A percentile compares a stretch with the other conserved stretches of the same genome.
Evolutionary conservation across 179 eudicot species (phyloP).

Genomic region (Patellifolia procumbens): DNA sequence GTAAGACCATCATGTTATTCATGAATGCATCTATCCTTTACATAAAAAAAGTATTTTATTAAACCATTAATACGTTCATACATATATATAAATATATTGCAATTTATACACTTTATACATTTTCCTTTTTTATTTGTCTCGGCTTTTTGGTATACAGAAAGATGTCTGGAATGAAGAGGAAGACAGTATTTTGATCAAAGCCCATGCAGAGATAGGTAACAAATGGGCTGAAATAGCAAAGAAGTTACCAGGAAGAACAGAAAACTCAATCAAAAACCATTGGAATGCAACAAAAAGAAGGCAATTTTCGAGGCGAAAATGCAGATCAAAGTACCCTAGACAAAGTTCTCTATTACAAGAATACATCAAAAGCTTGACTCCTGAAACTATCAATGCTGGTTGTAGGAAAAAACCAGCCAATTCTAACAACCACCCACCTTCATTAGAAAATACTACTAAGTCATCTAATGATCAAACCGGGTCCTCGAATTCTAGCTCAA

Average conservation of each 20-base stretch:
- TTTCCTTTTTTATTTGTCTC: background rate
- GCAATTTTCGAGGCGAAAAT: constrained; percentile 67
- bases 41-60: background rate
- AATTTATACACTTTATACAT: no score
- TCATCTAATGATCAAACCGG: constrained; percentile 13
- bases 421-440: background rate
- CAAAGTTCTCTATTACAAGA: constrained; percentile 70
- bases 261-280: constrained; percentile 92
- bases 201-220: constrained; percentile 56
- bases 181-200: constrained; percentile 63
- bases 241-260: constrained; percentile 65
- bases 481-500: constrained; percentile 18
- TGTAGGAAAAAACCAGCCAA: constrained; percentile 31
- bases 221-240: constrained; percentile 57
- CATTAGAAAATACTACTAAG: background rate
- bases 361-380: constrained; percentile 69
- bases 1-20: constrained; percentile 7
- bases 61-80: no score
- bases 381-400: constrained; percentile 54
- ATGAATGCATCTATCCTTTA: background rate
- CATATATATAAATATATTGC: no score
- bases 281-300: constrained; percentile 95
- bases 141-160: constrained; percentile 48
- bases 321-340: constrained; percentile 61
- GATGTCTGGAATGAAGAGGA: constrained; percentile 93